Percentiles rank a stretch among this genome's conserved stretches.
These are phyloP conservation scores for Carex sylvatica DNA, from an alignment of 202 grass and related monocot genomes.

Conservation along the genomic window DNA sequence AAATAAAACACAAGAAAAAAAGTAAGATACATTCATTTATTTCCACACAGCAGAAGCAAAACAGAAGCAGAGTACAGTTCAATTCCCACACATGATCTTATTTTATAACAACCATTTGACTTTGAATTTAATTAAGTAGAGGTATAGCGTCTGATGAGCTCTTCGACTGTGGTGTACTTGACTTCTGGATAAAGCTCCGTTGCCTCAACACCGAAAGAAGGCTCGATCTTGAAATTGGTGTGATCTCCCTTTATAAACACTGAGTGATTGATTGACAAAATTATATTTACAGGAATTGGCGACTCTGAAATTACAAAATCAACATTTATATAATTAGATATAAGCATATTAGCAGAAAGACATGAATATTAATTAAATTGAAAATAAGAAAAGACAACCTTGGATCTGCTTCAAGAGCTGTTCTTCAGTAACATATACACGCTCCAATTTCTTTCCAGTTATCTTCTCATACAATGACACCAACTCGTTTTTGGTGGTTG, in stretches of 20 bases:
- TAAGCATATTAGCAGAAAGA: too few relatives aligned
- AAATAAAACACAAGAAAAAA: not conserved
- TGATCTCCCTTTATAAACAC: slow-evolving; percentile 35
- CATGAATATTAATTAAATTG: not conserved
- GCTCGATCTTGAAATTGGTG: slow-evolving; percentile 34
- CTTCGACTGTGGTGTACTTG: slow-evolving; percentile 55
- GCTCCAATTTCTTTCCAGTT: slow-evolving; percentile 39
- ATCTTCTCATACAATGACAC: slow-evolving; percentile 58
- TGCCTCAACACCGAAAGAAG: slow-evolving; percentile 47
- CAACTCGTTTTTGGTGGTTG: slow-evolving; percentile 50
- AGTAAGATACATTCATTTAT: not conserved
- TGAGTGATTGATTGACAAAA: slow-evolving; percentile 45
- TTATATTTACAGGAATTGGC: slow-evolving; percentile 32
- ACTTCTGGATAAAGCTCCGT: slow-evolving; percentile 49
- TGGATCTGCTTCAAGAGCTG: slow-evolving; percentile 48
- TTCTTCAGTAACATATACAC: slow-evolving; percentile 46
- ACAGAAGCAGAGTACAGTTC: not conserved
- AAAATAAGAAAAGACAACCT: slow-evolving; percentile 15
- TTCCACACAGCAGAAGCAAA: not conserved
- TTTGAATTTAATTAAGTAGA: not conserved
- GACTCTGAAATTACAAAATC: slow-evolving; percentile 28
- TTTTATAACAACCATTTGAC: not conserved
- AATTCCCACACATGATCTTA: not conserved
- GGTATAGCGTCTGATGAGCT: slow-evolving; percentile 40
- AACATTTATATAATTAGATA: not conserved